Evolutionary conservation across 306 rosid species (phyloP).

Genomic region (Cucumis melo): DNA sequence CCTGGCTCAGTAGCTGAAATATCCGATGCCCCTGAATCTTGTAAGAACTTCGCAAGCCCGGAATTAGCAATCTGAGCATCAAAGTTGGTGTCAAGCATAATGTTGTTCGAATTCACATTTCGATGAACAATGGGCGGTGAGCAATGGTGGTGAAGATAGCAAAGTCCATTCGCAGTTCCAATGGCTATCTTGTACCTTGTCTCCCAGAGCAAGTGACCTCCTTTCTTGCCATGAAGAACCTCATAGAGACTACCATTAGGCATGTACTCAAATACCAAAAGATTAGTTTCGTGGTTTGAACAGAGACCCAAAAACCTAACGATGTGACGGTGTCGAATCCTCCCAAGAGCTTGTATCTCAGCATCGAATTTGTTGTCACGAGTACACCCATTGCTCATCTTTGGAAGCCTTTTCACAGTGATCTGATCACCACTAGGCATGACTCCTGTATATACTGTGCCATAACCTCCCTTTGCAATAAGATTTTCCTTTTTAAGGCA

Average conservation of each 20-base stretch:
- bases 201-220: slow-evolving; percentile 88
- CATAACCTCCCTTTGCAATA: slow-evolving; percentile 87
- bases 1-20: background rate
- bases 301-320: slow-evolving; percentile 79
- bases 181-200: slow-evolving; percentile 78
- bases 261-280: slow-evolving; percentile 87
- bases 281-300: slow-evolving; percentile 86
- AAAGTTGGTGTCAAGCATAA: slow-evolving; percentile 61
- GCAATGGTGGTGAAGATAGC: slow-evolving; percentile 91
- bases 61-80: slow-evolving; percentile 96
- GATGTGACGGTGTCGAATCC: slow-evolving; percentile 82
- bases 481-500: slow-evolving; percentile 68
- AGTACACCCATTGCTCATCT: slow-evolving; percentile 70
- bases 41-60: slow-evolving; percentile 88
- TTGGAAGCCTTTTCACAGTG: slow-evolving; percentile 83
- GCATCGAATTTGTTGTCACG: slow-evolving; percentile 84
- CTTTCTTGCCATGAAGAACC: slow-evolving; percentile 95
- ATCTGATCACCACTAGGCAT: slow-evolving; percentile 68
- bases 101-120: slow-evolving; percentile 85
- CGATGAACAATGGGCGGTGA: slow-evolving; percentile 80
- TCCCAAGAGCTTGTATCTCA: slow-evolving; percentile 82
- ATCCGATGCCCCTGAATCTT: slow-evolving; percentile 75
- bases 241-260: slow-evolving; percentile 92
- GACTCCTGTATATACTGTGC: slow-evolving; percentile 74
- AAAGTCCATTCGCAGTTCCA: slow-evolving; percentile 87